Percentiles rank a stretch among this genome's conserved stretches.
Evolutionary conservation across 2,329 filamentous ascomycete genomes (phyloP).

Genomic region (Cyclaneusma minus): DNA sequence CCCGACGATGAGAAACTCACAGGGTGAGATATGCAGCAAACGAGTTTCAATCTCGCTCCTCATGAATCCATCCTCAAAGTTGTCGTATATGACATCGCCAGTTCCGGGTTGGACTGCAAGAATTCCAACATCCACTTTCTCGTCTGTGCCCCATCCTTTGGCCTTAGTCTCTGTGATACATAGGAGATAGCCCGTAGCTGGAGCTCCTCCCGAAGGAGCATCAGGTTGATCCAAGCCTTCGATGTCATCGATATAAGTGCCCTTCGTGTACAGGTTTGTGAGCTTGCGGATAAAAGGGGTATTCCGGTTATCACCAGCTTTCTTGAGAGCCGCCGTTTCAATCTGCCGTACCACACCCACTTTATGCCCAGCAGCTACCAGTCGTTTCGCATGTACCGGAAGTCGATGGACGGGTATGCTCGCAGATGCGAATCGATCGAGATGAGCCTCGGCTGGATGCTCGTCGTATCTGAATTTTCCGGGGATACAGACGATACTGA

Average conservation of each 20-base stretch:
- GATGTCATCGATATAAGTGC: slow-evolving; percentile 89
- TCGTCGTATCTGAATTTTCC: slow-evolving; percentile 93
- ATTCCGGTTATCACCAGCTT: slow-evolving; percentile 86
- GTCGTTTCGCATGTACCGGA: slow-evolving; percentile 82
- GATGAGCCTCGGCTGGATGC: slow-evolving; percentile 80
- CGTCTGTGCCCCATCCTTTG: slow-evolving; percentile 72
- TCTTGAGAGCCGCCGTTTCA: slow-evolving; percentile 91
- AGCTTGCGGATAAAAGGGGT: slow-evolving; percentile 83
- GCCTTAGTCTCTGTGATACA: slow-evolving; percentile 78
- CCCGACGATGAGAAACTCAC: slow-evolving; percentile 87
- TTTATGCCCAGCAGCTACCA: slow-evolving; percentile 86
- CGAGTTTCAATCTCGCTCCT: slow-evolving; percentile 88
- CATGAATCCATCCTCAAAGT: slow-evolving; percentile 97
- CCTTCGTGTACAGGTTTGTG: slow-evolving; percentile 95
- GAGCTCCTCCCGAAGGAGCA: slow-evolving; percentile 40
- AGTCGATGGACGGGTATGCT: slow-evolving; percentile 88
- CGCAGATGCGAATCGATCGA: slow-evolving; percentile 84
- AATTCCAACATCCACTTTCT: slow-evolving; percentile 83
- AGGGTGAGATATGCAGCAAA: slow-evolving; percentile 88
- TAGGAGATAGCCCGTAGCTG: slow-evolving; percentile 70
- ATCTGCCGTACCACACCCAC: slow-evolving; percentile 90
- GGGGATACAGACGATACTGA: slow-evolving; percentile 92
- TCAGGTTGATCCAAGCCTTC: slow-evolving; percentile 55
- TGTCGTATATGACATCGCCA: slow-evolving; percentile 89
- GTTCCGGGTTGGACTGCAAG: slow-evolving; percentile 91